Evolutionary conservation across 129 eudicot genomes (phyloP), one percentile per base, ranked within the genome.

Genomic region (Flaveria sonorensis): DNA sequence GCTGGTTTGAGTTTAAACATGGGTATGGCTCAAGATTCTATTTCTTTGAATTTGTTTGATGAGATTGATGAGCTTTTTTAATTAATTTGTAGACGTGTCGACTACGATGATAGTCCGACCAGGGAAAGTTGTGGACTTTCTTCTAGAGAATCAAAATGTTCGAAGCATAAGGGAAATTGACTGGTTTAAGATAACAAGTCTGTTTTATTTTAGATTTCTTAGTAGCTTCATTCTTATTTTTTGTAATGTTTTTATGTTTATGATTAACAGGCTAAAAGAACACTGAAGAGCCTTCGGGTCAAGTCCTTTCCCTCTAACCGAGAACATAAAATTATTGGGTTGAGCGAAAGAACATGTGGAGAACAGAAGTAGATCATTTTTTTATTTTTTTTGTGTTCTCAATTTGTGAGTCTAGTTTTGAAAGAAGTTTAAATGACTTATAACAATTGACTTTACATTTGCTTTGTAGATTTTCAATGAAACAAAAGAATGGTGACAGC

Each of bases 1-100:
- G 79, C 85, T n/a, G 98, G 97, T 7, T 78, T 93, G 47, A 89
- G 96, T 24, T 57, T 93, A 71, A 93, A 93, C 73, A 86, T 93
- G 72, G 98, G 98, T 76, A 68, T 64, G 39, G 10, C 47, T 61
- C 45, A 40, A 36, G 16, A 74, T 15, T 45, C 45, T 23, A 7
- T 42, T 18, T 19, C 13, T 45, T 10, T 45, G 39, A 19, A 7
- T 6, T 68, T 11, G 15, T 24, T 30, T 62, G 15, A 52, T 16
- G 13, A 45, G 13, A 45, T 45, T 45, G 2, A 10, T 45, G 12
- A 45, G 10, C 14, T 45, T 45, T n/a, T n/a, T 77, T 67, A n/a
- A 6, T 47, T 13, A 12, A 46, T 18, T 55, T 70, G 47, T 53
- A 90, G 96, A 92, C 67, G 92, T 86, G 7, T 86, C 98, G 0